Base-by-base conservation (phyloP, 2,329 filamentous ascomycete species). In the Biscogniauxia marginata region DNA sequence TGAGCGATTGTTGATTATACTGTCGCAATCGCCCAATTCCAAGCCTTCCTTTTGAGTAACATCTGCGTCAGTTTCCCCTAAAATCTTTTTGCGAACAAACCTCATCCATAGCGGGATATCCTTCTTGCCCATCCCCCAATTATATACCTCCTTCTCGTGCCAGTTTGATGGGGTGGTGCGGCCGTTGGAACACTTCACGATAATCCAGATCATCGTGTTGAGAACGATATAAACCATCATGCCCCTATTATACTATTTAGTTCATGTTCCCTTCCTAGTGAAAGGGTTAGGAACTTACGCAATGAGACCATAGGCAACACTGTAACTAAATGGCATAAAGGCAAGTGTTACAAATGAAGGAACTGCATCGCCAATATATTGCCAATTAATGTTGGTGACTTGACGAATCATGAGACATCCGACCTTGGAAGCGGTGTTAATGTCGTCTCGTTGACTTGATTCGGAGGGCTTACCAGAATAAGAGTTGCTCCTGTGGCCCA, bases 351-450 rank as follows among this genome's bases (percentile, higher is more conserved):
- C 78, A 71, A 91, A 91, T 0, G 89, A 90, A 0, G 89, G 89
- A 2, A 91, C 77, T 0, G 88, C 86, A 60, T 92, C 89, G 50
- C 89, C 88, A 52, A 90, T 84, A 63, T 90, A 91, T 19, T 79
- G 76, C 89, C 89, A 91, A 73, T 91, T 91, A 74, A 91, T 86
- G 52, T 86, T 83, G 19, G 83, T 85, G 52, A 90, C 86, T 66
- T 90, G 86, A 7, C 87, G 85, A 61, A 89, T 87, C 89, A 92
- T 92, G 73, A 91, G 80, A 63, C 86, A 89, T 3, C 89, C 89
- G 22, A 91, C 86, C 82, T 84, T 23, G 34, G 46, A 30, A 23
- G 20, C 18, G 55, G 48, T 43, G 19, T 51, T 21, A 46, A 39
- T 46, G 34, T 21, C 21, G 50, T 54, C 11, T 48, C 2, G 9